Base-by-base conservation (phyloP, 257 asterid species). In the Solanum pennellii region DNA sequence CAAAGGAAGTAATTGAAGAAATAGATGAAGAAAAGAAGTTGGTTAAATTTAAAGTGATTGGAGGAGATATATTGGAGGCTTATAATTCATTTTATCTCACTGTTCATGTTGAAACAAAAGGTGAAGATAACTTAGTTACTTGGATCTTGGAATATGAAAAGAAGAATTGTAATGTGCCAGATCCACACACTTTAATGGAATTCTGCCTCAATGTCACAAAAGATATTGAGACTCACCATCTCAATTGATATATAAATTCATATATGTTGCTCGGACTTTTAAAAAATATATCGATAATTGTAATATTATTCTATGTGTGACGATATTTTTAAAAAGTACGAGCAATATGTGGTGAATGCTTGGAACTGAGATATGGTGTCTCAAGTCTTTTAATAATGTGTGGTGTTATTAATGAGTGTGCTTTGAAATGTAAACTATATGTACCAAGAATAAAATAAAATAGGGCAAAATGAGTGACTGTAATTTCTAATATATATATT, bases 221-320 rank as follows among this genome's bases (percentile, higher is more conserved):
- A 83, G 91, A 83, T 52, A 89, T 89, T 65, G 91, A 89, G 59
- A 37, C 89, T 66, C 89, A 83, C 39, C 90, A 86, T 33, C 82
- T 86, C 25, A 77, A 77, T 12, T 76, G 65, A 79, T n/a, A 27
- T 5, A 79, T 79, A 45, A 9, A 37, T 33, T 27, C 12, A 41
- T 44, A 3, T 6, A 0, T 65, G 12, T 68, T 14, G 3, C 5
- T 68, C 2, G 0, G 0, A 68, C 1, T 29, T 2, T 29, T 12
- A 3, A 1, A 68, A 68, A 29, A 68, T 68, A 68, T 68, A 27
- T 27, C 4, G 11, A 10, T 3, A 4, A 0, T 4, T 62, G 1
- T 6, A 4, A 11, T 25, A 5, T 13, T 3, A 9, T 59, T 5
- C 0, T 0, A 59, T 9, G 7, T 65, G 31, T 9, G 33, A 5